Percentiles rank a stretch among this genome's conserved stretches.
Evolutionary conservation across 257 asterid species (phyloP).

Genomic region (Solanum corneliomulleri): DNA sequence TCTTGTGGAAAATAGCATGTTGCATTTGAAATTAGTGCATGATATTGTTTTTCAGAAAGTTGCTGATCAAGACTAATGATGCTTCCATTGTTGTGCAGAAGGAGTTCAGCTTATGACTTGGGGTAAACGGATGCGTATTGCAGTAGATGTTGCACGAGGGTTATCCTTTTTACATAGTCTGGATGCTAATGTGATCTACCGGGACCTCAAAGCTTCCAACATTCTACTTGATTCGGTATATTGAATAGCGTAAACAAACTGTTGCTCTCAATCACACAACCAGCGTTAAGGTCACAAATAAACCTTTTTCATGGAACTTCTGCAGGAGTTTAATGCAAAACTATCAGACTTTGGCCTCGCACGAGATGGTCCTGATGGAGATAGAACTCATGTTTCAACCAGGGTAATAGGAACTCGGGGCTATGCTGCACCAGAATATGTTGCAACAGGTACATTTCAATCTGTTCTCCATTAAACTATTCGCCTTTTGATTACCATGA

Average conservation of each 20-base stretch:
- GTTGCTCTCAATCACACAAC: not conserved
- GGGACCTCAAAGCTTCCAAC: slow-evolving; percentile 60
- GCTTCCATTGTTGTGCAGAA: slow-evolving; percentile 21
- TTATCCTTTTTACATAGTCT: slow-evolving; percentile 44
- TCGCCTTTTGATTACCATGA: not conserved
- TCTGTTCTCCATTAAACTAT: not conserved
- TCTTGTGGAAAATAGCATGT: not conserved
- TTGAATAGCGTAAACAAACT: not conserved
- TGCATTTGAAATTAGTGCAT: not conserved
- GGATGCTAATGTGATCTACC: slow-evolving; percentile 48
- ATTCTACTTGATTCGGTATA: slow-evolving; percentile 52
- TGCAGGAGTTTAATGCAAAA: slow-evolving; percentile 57
- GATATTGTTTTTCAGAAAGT: not conserved
- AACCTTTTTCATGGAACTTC: not conserved
- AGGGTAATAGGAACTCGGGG: slow-evolving; percentile 64
- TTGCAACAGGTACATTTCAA: slow-evolving; percentile 34
- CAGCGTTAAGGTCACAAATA: not conserved
- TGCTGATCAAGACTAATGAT: not conserved
- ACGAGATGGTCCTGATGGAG: slow-evolving; percentile 62
- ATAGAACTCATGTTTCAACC: slow-evolving; percentile 65
- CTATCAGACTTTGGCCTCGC: slow-evolving; percentile 72
- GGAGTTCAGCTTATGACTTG: slow-evolving; percentile 53
- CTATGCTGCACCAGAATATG: slow-evolving; percentile 69
- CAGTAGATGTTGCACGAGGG: slow-evolving; percentile 55
- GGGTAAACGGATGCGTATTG: slow-evolving; percentile 37